Percentiles rank a stretch among this genome's conserved stretches.
phyloP scores from a whole-genome alignment of 768 basidiomycete genomes.

The Coprinopsis marcescibilis region DNA sequence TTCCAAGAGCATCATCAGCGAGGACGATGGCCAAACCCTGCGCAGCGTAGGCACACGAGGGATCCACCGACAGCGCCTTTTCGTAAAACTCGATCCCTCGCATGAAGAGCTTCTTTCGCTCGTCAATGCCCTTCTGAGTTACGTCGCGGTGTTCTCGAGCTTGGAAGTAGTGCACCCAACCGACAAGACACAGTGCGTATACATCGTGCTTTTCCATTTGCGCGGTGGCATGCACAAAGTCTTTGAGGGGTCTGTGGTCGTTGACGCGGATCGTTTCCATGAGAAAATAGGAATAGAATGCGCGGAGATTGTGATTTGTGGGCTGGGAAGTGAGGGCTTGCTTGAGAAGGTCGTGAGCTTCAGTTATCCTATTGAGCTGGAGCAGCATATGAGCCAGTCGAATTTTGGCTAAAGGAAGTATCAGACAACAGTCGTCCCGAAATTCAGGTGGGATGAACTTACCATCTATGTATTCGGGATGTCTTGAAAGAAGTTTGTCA shows the following conservation, averaged over 20 bases:
- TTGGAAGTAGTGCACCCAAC: conserved; percentile 80
- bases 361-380: conserved; percentile 62
- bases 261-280: conserved; percentile 52
- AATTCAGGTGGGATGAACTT: conserved; percentile 22
- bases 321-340: conserved; percentile 79
- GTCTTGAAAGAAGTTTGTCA: conserved; percentile 76
- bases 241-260: conserved; percentile 65
- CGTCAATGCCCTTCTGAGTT: conserved; percentile 50
- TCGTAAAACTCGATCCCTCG: conserved; percentile 89
- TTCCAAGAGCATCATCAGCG: conserved; percentile 85
- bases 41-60: conserved; percentile 85
- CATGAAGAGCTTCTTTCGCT: conserved; percentile 72
- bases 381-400: conserved; percentile 81
- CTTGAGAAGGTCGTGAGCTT: conserved; percentile 86
- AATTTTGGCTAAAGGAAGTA: conserved; percentile 66
- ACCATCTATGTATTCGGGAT: conserved; percentile 98
- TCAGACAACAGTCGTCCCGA: conserved; percentile 2
- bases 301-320: conserved; percentile 80
- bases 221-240: conserved; percentile 86
- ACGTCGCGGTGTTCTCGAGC: conserved; percentile 79
- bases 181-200: conserved; percentile 87
- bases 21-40: conserved; percentile 93
- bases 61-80: conserved; percentile 81
- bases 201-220: conserved; percentile 85
- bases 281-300: conserved; percentile 91